Conservation (phyloP, 345 rosid genomes). For the Camelina hispida region DNA sequence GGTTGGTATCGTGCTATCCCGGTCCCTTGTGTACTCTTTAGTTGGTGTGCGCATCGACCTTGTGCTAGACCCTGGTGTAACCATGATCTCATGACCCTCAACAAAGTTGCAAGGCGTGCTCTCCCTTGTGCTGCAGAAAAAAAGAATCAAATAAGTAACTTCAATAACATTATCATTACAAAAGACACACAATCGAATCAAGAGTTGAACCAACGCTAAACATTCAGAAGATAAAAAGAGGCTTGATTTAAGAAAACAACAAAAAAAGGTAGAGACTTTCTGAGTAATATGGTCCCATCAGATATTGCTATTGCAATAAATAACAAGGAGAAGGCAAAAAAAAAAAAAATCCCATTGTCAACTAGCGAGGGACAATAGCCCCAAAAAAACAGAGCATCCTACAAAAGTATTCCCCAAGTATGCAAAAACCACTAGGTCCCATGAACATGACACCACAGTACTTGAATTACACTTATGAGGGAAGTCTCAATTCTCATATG, state of each 20-base stretch:
- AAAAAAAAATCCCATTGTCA: slow-evolving; percentile 13
- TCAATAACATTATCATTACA: slow-evolving; percentile 12
- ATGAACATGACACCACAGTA: slow-evolving; percentile 46
- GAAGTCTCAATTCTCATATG: slow-evolving; percentile 29
- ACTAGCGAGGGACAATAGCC: not conserved
- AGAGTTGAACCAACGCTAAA: slow-evolving; percentile 9
- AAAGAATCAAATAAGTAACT: slow-evolving; percentile 4
- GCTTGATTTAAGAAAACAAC: slow-evolving; percentile 8
- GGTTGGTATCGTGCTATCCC: slow-evolving; percentile 48
- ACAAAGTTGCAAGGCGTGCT: slow-evolving; percentile 64
- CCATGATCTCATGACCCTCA: slow-evolving; percentile 45
- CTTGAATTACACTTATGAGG: slow-evolving; percentile 42
- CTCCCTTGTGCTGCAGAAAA: slow-evolving; percentile 61
- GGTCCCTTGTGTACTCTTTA: slow-evolving; percentile 41
- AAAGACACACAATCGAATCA: not conserved
- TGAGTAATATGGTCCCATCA: slow-evolving; percentile 36
- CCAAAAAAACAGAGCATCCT: slow-evolving; percentile 39
- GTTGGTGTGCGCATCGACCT: slow-evolving; percentile 37
- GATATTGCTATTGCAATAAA: slow-evolving; percentile 31
- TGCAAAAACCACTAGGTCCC: slow-evolving; percentile 44
- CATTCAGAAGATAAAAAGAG: slow-evolving; percentile 4
- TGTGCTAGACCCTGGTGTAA: slow-evolving; percentile 62
- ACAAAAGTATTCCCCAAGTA: slow-evolving; percentile 40
- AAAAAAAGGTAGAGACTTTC: slow-evolving; percentile 24
- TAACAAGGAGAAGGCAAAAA: slow-evolving; percentile 28